These are phyloP conservation scores for Grosmannia huntii DNA, from an alignment of 2,329 filamentous ascomycete genomes.

Conservation along the genomic window DNA sequence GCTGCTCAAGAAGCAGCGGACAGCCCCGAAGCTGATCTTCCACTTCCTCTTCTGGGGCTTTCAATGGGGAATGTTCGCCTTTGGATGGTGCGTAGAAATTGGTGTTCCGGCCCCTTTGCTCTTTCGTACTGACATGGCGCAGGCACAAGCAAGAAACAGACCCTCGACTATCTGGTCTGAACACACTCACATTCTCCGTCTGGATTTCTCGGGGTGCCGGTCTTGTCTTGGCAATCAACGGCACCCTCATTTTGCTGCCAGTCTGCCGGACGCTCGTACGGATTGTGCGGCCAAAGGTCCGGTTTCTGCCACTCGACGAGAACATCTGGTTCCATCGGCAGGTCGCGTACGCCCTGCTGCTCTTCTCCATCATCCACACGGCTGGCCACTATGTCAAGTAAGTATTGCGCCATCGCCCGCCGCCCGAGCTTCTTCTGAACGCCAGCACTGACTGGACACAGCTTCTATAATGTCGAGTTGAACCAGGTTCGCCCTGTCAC, in stretches of 20 bases:
- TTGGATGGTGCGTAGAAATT: conserved; percentile 58
- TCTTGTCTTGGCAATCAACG: conserved; percentile 71
- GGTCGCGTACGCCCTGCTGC: conserved; percentile 74
- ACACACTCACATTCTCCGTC: conserved; percentile 74
- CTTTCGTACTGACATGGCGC: conserved; percentile 1
- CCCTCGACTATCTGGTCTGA: conserved; percentile 58
- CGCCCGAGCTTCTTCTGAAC: no score
- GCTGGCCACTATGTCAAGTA: conserved; percentile 87
- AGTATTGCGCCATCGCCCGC: neutral
- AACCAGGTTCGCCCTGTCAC: conserved; percentile 67
- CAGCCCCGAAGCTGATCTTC: conserved; percentile 60
- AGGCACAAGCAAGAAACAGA: conserved; percentile 72
- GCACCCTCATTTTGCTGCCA: conserved; percentile 76
- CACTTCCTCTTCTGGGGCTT: conserved; percentile 70
- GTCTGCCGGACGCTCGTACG: conserved; percentile 89
- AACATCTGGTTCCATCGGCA: conserved; percentile 95
- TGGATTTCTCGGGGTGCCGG: conserved; percentile 95
- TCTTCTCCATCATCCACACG: conserved; percentile 71
- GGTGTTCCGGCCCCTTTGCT: no score
- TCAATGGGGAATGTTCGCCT: conserved; percentile 67
- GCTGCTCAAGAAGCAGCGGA: conserved; percentile 51
- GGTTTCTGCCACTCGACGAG: conserved; percentile 88
- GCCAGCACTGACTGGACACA: conserved; percentile 20
- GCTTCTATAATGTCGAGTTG: conserved; percentile 90
- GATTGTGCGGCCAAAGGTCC: conserved; percentile 72